Conservation (phyloP, 768 basidiomycete genomes). For the Hericium coralloides region DNA sequence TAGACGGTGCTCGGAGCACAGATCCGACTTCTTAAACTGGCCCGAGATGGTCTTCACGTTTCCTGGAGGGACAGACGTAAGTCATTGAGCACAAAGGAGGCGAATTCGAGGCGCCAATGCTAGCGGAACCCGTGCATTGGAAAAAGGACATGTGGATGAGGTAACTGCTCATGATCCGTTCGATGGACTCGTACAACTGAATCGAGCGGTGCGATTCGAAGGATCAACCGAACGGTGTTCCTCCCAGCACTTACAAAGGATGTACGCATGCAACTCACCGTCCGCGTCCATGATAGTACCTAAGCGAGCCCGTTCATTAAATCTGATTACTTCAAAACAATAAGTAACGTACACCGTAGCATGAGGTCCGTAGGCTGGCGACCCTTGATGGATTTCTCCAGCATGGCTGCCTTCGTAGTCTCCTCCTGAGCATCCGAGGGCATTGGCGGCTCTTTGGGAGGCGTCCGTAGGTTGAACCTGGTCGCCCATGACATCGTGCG, state of each 20-base stretch:
- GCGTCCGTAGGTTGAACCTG: conserved; percentile 13
- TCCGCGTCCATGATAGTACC: conserved; percentile 84
- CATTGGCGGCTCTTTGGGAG: conserved; percentile 5
- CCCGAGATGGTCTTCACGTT: conserved; percentile 83
- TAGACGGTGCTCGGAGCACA: conserved; percentile 79
- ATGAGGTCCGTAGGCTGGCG: conserved; percentile 85
- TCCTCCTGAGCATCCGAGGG: conserved; percentile 47
- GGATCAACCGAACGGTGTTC: too few relatives aligned
- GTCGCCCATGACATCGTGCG: conserved; percentile 22
- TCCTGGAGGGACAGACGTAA: conserved; percentile 37
- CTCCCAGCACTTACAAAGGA: too few relatives aligned
- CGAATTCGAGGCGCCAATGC: not conserved
- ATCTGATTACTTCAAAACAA: conserved; percentile 6
- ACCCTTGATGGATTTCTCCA: conserved; percentile 82
- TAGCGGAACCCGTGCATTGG: not conserved
- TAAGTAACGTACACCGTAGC: conserved; percentile 67
- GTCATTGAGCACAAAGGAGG: not conserved
- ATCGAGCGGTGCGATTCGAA: too few relatives aligned
- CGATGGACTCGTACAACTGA: not conserved
- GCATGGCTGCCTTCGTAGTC: conserved; percentile 57
- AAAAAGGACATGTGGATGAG: not conserved
- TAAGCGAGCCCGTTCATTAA: conserved; percentile 21
- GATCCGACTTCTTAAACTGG: conserved; percentile 83
- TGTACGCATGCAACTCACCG: conserved; percentile 35
- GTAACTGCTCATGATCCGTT: not conserved